Evolutionary conservation across 257 asterid species (phyloP).

Genomic region (Forsythia suspensa): DNA sequence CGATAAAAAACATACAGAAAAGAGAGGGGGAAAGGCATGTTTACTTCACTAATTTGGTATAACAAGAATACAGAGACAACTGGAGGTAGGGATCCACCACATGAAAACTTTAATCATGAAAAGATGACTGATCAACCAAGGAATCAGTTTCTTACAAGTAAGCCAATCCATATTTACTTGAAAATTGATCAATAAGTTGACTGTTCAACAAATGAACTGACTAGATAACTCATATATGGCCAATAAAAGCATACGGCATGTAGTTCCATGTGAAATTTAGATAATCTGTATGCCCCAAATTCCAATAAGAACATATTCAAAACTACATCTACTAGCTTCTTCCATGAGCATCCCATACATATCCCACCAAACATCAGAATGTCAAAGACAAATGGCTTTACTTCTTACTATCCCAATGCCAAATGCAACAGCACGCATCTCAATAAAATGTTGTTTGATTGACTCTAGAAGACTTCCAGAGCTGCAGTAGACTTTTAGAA

Average conservation of each 20-base stretch:
- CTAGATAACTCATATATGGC: constrained; percentile 2
- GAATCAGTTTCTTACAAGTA: background rate
- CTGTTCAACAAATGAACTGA: background rate
- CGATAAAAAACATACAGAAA: background rate
- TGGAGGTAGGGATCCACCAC: background rate
- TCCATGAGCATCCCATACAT: background rate
- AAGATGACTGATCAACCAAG: background rate
- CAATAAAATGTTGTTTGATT: background rate
- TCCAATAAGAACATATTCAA: background rate
- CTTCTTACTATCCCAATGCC: background rate
- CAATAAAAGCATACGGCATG: constrained; percentile 10
- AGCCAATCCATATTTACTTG: background rate
- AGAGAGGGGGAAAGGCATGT: background rate
- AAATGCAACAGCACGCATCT: background rate
- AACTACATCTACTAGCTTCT: background rate
- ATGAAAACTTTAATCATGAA: background rate
- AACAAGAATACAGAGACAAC: background rate
- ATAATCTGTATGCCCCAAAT: background rate
- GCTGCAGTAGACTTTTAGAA: background rate
- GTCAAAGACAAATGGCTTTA: background rate
- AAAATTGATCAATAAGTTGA: background rate
- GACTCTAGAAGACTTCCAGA: background rate
- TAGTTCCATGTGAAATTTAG: background rate
- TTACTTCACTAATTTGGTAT: background rate
- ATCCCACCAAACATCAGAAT: background rate